Evolutionary conservation across 805 yeast genomes (phyloP).

Genomic region (Crinitomyces ghanaensis): DNA sequence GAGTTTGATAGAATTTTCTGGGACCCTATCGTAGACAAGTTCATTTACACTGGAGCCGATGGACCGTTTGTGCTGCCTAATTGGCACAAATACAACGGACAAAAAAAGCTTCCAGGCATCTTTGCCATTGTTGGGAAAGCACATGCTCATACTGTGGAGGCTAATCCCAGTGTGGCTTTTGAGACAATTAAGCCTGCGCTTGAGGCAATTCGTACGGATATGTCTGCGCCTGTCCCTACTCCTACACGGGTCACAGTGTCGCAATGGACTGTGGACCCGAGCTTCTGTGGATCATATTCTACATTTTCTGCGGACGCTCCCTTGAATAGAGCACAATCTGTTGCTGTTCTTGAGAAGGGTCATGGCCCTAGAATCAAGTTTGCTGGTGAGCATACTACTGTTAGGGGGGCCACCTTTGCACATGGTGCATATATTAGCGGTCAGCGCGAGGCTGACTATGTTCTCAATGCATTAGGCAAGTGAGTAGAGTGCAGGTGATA

Average conservation of each 20-base stretch:
- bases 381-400: slow-evolving; percentile 85
- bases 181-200: slow-evolving; percentile 43
- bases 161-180: slow-evolving; percentile 44
- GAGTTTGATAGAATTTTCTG: slow-evolving; percentile 58
- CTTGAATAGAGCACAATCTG: slow-evolving; percentile 5
- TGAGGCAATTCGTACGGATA: slow-evolving; percentile 20
- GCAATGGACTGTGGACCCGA: slow-evolving; percentile 64
- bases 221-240: slow-evolving; percentile 23
- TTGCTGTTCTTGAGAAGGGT: slow-evolving; percentile 43
- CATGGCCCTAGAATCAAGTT: slow-evolving; percentile 53
- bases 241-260: slow-evolving; percentile 36
- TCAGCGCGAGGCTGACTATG: slow-evolving; percentile 37
- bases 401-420: slow-evolving; percentile 84
- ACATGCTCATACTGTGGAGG: slow-evolving; percentile 46
- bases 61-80: slow-evolving; percentile 52
- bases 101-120: slow-evolving; percentile 37
- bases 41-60: slow-evolving; percentile 34
- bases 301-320: slow-evolving; percentile 28
- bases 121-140: slow-evolving; percentile 61
- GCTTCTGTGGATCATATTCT: slow-evolving; percentile 65
- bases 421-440: slow-evolving; percentile 88
- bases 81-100: slow-evolving; percentile 32
- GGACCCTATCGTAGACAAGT: slow-evolving; percentile 39
- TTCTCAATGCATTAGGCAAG: slow-evolving; percentile 18
- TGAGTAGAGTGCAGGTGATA: slow-evolving; percentile 3